Evolutionary conservation across 768 basidiomycete species (phyloP).

Genomic region (Suillus hirtellus): DNA sequence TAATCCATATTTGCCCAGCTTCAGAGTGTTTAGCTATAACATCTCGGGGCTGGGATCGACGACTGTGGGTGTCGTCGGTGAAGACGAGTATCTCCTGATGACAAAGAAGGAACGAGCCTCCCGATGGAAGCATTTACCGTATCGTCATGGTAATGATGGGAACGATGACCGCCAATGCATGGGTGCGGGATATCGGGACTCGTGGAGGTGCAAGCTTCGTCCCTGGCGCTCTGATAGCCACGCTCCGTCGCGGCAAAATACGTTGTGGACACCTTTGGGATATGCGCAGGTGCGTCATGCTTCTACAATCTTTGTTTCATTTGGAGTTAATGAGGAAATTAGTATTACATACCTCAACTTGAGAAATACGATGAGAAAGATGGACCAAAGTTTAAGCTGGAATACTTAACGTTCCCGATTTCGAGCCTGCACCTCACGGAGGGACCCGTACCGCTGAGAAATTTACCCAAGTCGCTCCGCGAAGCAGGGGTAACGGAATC

Average conservation of each 20-base stretch:
- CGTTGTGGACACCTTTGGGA: conserved; percentile 71
- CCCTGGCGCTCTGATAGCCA: conserved; percentile 61
- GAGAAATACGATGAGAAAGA: conserved; percentile 45
- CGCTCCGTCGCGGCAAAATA: conserved; percentile 73
- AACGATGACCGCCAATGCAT: conserved; percentile 49
- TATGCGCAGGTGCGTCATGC: conserved; percentile 75
- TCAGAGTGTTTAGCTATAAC: conserved; percentile 85
- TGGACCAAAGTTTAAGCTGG: conserved; percentile 67
- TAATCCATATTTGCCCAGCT: conserved; percentile 80
- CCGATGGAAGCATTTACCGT: conserved; percentile 30
- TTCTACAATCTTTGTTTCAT: conserved; percentile 8
- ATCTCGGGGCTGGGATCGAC: conserved; percentile 40
- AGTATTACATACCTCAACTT: conserved; percentile 71
- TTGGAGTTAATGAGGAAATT: conserved; percentile 9
- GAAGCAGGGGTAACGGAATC: conserved; percentile 42
- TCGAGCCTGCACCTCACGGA: conserved; percentile 40
- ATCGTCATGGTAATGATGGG: conserved; percentile 46
- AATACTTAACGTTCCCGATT: conserved; percentile 70
- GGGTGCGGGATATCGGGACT: conserved; percentile 50
- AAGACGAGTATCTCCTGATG: conserved; percentile 9
- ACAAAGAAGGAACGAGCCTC: conserved; percentile 9
- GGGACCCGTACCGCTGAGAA: conserved; percentile 56
- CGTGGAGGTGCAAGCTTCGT: conserved; percentile 64
- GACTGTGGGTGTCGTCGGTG: conserved; percentile 13
- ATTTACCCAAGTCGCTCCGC: conserved; percentile 53